Evolutionary conservation across 768 basidiomycete species (phyloP).

Genomic region (Podaxis sp.): DNA sequence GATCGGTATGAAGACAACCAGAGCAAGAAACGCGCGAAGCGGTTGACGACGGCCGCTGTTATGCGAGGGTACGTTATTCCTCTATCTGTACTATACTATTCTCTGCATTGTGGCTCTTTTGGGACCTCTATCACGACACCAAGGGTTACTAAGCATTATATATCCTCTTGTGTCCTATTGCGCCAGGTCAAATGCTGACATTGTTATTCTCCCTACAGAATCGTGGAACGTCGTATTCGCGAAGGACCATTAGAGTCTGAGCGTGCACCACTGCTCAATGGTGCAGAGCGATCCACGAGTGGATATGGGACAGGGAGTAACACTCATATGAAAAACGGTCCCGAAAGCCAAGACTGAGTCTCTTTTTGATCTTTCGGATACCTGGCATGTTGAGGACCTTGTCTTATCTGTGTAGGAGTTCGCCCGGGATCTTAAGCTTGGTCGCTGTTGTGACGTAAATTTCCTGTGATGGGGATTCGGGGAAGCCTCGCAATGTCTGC

Average conservation of each 20-base stretch:
- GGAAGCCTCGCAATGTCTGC: too few species aligned
- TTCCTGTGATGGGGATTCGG: too few species aligned
- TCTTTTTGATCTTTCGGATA: not conserved
- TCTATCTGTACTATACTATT: not conserved
- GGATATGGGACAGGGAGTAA: not conserved
- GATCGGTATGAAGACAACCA: slow-evolving; percentile 89
- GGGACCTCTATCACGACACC: not conserved
- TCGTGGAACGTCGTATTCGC: slow-evolving; percentile 44
- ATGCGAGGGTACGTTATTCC: slow-evolving; percentile 67
- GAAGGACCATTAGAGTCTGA: not conserved
- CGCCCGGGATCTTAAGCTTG: too few species aligned
- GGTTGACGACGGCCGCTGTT: slow-evolving; percentile 69
- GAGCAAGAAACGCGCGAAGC: slow-evolving; percentile 69
- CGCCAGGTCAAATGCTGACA: not conserved
- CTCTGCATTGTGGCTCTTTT: not conserved
- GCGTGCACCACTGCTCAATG: not conserved
- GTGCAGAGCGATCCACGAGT: not conserved
- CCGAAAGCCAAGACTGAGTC: not conserved
- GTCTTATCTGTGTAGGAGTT: too few species aligned
- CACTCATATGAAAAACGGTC: not conserved
- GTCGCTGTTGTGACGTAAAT: too few species aligned
- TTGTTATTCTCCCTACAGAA: slow-evolving; percentile 30
- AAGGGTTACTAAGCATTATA: slow-evolving; percentile 18
- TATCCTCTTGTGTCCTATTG: not conserved
- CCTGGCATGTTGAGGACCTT: too few species aligned